These are phyloP conservation scores for Saraca asoca DNA, from an alignment of 331 rosid genomes.

Conservation along the genomic window DNA sequence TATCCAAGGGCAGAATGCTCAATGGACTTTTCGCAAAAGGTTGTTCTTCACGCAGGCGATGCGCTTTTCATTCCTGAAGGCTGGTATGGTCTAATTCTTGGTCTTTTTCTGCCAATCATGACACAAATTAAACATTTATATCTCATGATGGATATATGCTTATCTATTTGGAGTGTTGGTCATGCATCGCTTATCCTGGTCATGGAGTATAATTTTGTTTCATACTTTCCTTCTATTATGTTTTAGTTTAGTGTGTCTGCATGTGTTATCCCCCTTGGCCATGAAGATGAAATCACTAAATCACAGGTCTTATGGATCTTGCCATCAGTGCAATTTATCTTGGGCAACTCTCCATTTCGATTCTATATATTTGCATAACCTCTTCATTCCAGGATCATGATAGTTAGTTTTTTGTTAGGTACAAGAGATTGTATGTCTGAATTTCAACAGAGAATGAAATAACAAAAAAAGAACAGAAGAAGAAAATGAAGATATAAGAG, in stretches of 20 bases:
- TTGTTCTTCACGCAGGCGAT: conserved; percentile 81
- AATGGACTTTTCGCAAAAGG: conserved; percentile 63
- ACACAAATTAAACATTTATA: conserved; percentile 16
- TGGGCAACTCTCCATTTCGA: background rate
- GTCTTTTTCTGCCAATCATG: conserved; percentile 11
- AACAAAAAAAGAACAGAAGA: too few relatives aligned
- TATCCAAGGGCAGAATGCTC: conserved; percentile 77
- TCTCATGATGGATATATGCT: conserved; percentile 12
- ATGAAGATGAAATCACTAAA: background rate
- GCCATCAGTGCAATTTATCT: conserved; percentile 6
- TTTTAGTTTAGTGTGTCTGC: conserved; percentile 8
- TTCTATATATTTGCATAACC: conserved; percentile 23
- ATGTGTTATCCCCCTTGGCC: conserved; percentile 11
- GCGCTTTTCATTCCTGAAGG: conserved; percentile 98
- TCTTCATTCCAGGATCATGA: background rate
- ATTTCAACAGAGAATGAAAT: too few relatives aligned
- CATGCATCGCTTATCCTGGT: too few relatives aligned
- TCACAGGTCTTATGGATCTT: conserved; percentile 16
- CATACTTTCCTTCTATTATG: background rate
- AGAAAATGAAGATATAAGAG: too few relatives aligned
- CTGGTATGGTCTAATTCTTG: conserved; percentile 56
- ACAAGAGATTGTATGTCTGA: too few relatives aligned
- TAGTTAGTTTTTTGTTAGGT: conserved; percentile 24
- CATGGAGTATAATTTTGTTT: too few relatives aligned
- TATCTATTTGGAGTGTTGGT: conserved; percentile 19